Percentiles rank a stretch among this genome's conserved stretches.
phyloP scores from a whole-genome alignment of 2,329 filamentous ascomycete genomes.

The Neurospora sp. region DNA sequence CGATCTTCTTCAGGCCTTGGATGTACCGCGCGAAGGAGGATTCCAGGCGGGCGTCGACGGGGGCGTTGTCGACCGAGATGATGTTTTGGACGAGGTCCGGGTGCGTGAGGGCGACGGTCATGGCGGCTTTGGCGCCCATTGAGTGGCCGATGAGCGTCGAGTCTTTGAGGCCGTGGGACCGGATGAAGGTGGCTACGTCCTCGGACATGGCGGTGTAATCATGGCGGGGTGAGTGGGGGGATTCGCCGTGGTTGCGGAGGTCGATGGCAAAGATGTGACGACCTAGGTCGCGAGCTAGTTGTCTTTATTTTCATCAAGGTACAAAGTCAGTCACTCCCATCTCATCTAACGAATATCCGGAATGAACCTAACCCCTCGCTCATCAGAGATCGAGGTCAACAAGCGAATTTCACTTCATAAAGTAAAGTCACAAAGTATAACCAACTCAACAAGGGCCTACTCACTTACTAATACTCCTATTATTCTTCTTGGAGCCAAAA shows the following conservation, averaged over 20 bases:
- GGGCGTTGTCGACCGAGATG: conserved; percentile 85
- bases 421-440: neutral
- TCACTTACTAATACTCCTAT: conserved; percentile 88
- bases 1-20: conserved; percentile 74
- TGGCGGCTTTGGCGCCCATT: conserved; percentile 93
- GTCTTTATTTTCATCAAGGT: conserved; percentile 38
- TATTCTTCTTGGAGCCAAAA: conserved; percentile 94
- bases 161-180: conserved; percentile 57
- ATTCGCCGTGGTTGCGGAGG: conserved; percentile 87
- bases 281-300: conserved; percentile 69
- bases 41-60: conserved; percentile 66
- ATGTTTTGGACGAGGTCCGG: conserved; percentile 61
- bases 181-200: conserved; percentile 73
- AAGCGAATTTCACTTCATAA: neutral
- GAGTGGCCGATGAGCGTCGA: conserved; percentile 84
- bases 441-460: conserved; percentile 22
- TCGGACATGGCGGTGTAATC: conserved; percentile 75
- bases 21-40: conserved; percentile 73
- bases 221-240: conserved; percentile 65
- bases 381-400: neutral
- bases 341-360: neutral
- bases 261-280: conserved; percentile 79
- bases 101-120: conserved; percentile 69
- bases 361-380: neutral
- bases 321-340: conserved; percentile 3